Percentiles rank a stretch among this genome's conserved stretches.
Evolutionary conservation across 306 rosid species (phyloP).

Genomic region (Pterocarpus macrocarpus): DNA sequence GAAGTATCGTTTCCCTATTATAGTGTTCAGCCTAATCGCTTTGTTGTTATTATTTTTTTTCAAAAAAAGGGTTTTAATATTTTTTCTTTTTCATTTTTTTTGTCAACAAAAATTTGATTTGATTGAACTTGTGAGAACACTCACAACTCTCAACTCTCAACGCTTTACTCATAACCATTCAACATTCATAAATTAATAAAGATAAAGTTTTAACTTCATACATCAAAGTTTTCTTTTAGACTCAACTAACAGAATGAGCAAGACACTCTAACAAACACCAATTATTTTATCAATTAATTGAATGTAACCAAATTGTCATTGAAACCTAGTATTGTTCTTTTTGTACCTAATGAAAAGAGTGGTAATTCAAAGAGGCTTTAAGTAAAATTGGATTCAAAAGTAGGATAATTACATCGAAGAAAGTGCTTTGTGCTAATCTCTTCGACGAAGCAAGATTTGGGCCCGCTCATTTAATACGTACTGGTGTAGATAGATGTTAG

Average conservation of each 20-base stretch:
- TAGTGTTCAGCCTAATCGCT: no score
- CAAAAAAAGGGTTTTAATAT: no score
- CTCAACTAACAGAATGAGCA: no score
- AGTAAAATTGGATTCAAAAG: slow-evolving; percentile 38
- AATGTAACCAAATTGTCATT: slow-evolving; percentile 9
- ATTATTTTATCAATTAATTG: no score
- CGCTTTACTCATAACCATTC: neutral
- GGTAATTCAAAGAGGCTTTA: slow-evolving; percentile 7
- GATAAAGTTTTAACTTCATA: neutral
- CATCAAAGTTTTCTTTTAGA: neutral
- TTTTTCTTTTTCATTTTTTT: no score
- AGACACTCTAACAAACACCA: no score
- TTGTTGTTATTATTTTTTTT: no score
- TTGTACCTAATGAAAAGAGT: neutral
- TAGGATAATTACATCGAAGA: slow-evolving; percentile 43
- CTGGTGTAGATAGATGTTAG: slow-evolving; percentile 44
- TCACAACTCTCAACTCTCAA: no score
- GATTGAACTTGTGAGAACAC: no score
- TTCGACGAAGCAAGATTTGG: slow-evolving; percentile 31
- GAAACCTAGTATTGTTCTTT: neutral
- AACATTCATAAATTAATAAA: neutral
- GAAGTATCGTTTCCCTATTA: no score
- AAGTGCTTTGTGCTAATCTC: slow-evolving; percentile 50
- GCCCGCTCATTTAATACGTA: neutral
- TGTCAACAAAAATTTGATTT: no score